These are phyloP conservation scores for Chalaropsis ovoidea DNA, from an alignment of 2,329 filamentous ascomycete species.

Conservation along the genomic window DNA sequence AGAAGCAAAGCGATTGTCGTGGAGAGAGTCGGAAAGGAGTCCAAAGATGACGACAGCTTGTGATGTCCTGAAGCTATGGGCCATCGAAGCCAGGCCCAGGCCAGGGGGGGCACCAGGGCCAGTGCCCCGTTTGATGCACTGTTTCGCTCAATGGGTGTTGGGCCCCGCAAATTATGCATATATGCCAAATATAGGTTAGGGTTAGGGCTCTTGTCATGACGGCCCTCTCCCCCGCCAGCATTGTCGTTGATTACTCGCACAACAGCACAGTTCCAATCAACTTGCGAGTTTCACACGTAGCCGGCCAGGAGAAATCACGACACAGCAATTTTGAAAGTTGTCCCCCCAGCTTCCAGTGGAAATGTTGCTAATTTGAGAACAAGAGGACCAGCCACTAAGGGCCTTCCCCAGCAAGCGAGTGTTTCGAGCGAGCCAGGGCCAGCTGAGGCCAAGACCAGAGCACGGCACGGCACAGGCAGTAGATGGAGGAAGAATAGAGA, in stretches of 20 bases:
- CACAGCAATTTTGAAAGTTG: too few species aligned
- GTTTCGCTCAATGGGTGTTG: constrained; percentile 2
- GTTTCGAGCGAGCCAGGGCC: constrained; percentile 1
- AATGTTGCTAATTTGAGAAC: constrained; percentile 12
- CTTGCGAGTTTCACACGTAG: too few species aligned
- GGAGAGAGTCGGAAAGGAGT: not conserved
- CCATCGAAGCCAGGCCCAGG: not conserved
- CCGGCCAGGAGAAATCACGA: not conserved
- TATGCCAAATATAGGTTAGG: not conserved
- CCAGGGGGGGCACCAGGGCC: not conserved
- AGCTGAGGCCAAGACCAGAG: not conserved
- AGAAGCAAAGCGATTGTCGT: constrained; percentile 2
- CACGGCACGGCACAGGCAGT: not conserved
- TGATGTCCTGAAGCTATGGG: not conserved
- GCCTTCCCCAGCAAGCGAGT: constrained; percentile 3
- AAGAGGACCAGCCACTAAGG: not conserved
- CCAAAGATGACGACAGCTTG: constrained; percentile 8
- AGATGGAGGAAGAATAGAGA: not conserved
- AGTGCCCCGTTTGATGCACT: constrained; percentile 11
- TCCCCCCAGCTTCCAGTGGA: too few species aligned
- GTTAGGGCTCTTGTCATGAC: not conserved
- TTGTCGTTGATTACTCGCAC: too few species aligned
- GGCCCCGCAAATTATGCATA: constrained; percentile 11
- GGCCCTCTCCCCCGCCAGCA: too few species aligned
- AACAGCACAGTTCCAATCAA: too few species aligned